These are phyloP conservation scores for Sechiopsis laciniata DNA, from an alignment of 306 rosid genomes.

Conservation along the genomic window DNA sequence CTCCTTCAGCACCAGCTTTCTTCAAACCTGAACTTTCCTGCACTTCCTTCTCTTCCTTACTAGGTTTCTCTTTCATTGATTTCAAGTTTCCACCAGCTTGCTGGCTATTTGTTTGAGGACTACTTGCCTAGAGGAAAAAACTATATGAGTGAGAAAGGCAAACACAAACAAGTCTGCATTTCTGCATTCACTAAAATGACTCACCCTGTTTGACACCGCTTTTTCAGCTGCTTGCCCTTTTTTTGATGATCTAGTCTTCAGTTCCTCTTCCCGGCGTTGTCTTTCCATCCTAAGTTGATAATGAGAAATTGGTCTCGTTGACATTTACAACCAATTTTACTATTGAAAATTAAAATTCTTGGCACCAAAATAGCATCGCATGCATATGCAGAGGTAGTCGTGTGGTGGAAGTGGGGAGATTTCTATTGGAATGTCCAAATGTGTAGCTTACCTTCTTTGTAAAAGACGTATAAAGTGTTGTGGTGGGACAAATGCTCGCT, in stretches of 20 bases:
- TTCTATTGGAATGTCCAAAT: slow-evolving; percentile 2
- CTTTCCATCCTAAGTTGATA: slow-evolving; percentile 78
- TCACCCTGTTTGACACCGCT: slow-evolving; percentile 64
- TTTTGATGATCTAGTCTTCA: slow-evolving; percentile 62
- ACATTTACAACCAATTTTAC: slow-evolving; percentile 14
- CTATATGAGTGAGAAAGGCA: not conserved
- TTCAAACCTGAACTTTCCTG: slow-evolving; percentile 80
- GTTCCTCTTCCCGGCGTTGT: slow-evolving; percentile 91
- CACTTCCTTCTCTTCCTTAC: slow-evolving; percentile 73
- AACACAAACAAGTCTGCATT: not conserved
- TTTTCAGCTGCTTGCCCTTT: slow-evolving; percentile 85
- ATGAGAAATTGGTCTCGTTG: slow-evolving; percentile 3
- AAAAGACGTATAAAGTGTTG: slow-evolving; percentile 95
- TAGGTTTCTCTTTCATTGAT: slow-evolving; percentile 75
- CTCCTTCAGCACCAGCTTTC: slow-evolving; percentile 95
- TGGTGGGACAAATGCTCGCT: slow-evolving; percentile 98
- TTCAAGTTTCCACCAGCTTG: slow-evolving; percentile 87
- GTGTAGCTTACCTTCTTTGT: slow-evolving; percentile 65
- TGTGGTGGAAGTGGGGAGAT: not conserved
- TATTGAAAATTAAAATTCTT: not conserved
- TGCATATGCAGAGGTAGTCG: not conserved
- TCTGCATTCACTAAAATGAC: not conserved
- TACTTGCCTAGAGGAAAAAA: slow-evolving; percentile 49
- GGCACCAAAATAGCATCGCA: not conserved
- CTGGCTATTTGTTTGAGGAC: slow-evolving; percentile 65